Conservation (phyloP, 2,329 filamentous ascomycete genomes). For the Blastomyces parvus region DNA sequence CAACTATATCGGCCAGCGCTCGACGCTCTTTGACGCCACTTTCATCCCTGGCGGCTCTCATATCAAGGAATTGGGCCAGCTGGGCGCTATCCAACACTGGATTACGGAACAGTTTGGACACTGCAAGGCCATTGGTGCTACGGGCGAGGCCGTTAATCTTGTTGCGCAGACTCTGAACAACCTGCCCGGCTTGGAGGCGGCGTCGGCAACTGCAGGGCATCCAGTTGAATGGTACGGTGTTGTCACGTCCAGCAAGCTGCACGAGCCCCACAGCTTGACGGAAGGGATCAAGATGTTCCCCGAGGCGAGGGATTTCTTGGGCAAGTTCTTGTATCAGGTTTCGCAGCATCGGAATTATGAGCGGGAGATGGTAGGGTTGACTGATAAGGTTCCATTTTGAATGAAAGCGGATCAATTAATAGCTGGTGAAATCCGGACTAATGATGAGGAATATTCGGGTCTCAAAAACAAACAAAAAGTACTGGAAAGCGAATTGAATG, state of each 20-base stretch:
- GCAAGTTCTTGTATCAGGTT: constrained; percentile 60
- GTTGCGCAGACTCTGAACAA: constrained; percentile 42
- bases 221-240: constrained; percentile 66
- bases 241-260: constrained; percentile 52
- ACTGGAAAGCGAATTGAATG: background rate
- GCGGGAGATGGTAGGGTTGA: constrained; percentile 63
- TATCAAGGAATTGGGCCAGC: constrained; percentile 54
- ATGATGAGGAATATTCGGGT: background rate
- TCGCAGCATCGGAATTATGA: constrained; percentile 64
- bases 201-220: constrained; percentile 38
- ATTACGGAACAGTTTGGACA: constrained; percentile 73
- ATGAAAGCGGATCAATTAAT: constrained; percentile 18
- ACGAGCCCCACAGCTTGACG: constrained; percentile 48
- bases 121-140: constrained; percentile 67
- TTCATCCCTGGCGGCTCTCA: constrained; percentile 57
- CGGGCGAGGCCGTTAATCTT: constrained; percentile 60
- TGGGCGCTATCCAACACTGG: constrained; percentile 65
- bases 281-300: constrained; percentile 56
- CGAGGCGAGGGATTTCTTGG: constrained; percentile 58
- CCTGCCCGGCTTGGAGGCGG: constrained; percentile 42
- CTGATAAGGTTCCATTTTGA: constrained; percentile 57
- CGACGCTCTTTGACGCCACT: constrained; percentile 65
- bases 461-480: background rate
- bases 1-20: constrained; percentile 68
- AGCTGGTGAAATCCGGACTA: background rate